Percentiles rank a stretch among this genome's conserved stretches.
These are phyloP conservation scores for Periconia digitata DNA, from an alignment of 2,329 filamentous ascomycete genomes.

Conservation along the genomic window DNA sequence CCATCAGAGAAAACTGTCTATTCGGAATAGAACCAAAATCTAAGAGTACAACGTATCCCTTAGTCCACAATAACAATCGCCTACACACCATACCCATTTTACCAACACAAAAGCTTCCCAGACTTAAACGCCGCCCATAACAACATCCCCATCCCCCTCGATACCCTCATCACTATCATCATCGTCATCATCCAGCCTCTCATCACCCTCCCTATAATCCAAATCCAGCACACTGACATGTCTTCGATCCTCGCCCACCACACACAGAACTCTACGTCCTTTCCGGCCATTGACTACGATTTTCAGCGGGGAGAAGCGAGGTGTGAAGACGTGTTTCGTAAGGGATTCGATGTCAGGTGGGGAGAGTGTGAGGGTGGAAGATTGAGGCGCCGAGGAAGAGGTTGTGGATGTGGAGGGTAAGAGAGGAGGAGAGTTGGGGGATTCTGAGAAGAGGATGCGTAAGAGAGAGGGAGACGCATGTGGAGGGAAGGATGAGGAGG, in stretches of 20 bases:
- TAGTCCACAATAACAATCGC: no score
- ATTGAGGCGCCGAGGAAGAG: constrained; percentile 3
- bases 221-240: constrained; percentile 61
- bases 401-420: constrained; percentile 10
- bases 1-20: no score
- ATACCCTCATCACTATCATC: constrained; percentile 3
- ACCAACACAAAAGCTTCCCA: no score
- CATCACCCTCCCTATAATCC: constrained; percentile 42
- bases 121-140: constrained; percentile 12
- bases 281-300: constrained; percentile 60
- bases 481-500: not conserved
- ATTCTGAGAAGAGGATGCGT: constrained; percentile 4
- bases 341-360: constrained; percentile 18
- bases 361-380: constrained; percentile 7
- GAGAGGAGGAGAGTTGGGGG: not conserved
- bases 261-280: constrained; percentile 55
- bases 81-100: no score
- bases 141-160: constrained; percentile 19
- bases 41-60: no score
- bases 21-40: no score
- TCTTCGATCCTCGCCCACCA: constrained; percentile 56
- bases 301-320: constrained; percentile 51
- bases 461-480: constrained; percentile 1
- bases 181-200: constrained; percentile 16
- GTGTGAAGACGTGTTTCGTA: constrained; percentile 53